phyloP scores from a whole-genome alignment of 1,284 basidiomycete species.

The Mycena citricolor region DNA sequence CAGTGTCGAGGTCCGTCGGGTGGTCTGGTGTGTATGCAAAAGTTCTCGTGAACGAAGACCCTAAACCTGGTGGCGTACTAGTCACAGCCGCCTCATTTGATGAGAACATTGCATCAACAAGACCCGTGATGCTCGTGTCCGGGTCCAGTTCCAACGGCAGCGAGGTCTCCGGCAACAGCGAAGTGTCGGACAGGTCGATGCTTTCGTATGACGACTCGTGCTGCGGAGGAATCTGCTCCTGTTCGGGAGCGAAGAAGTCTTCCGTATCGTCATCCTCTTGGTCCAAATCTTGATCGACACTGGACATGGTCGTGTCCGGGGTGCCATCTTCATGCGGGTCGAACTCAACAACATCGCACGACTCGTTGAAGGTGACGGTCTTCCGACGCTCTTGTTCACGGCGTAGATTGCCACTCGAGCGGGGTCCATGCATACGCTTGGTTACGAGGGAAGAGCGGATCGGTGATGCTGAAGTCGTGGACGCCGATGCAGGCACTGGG shows the following conservation, averaged over 20 bases:
- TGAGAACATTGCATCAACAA: slow-evolving; percentile 65
- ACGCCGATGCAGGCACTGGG: slow-evolving; percentile 27
- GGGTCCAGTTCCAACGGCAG: slow-evolving; percentile 35
- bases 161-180: slow-evolving; percentile 15
- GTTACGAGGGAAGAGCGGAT: slow-evolving; percentile 77
- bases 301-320: slow-evolving; percentile 42
- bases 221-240: not conserved
- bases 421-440: slow-evolving; percentile 80
- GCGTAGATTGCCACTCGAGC: slow-evolving; percentile 41
- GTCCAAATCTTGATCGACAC: slow-evolving; percentile 33
- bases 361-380: slow-evolving; percentile 85
- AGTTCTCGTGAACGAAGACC: slow-evolving; percentile 13
- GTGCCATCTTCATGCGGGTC: slow-evolving; percentile 56
- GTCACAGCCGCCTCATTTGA: slow-evolving; percentile 28
- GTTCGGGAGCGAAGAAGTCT: slow-evolving; percentile 18
- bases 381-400: slow-evolving; percentile 60
- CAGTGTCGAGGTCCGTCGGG: slow-evolving; percentile 53
- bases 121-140: slow-evolving; percentile 60
- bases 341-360: slow-evolving; percentile 88
- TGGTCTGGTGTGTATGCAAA: slow-evolving; percentile 31
- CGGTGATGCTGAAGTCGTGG: slow-evolving; percentile 46
- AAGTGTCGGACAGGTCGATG: slow-evolving; percentile 28
- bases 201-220: slow-evolving; percentile 27
- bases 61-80: slow-evolving; percentile 18
- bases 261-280: slow-evolving; percentile 24